phyloP scores from a whole-genome alignment of 345 rosid genomes.

The Iberis pinnata region DNA sequence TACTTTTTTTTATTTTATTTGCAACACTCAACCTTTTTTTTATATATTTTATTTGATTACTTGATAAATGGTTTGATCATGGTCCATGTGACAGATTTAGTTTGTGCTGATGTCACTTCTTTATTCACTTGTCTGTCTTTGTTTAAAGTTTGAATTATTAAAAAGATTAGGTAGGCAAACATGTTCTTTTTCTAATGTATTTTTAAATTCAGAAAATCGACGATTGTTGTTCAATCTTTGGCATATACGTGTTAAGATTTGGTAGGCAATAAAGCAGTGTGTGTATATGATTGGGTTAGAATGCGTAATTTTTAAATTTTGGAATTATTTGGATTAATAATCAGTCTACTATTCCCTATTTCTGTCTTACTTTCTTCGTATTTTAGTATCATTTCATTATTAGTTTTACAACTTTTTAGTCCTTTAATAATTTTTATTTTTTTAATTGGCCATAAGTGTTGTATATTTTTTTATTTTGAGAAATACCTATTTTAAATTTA shows the following conservation, averaged over 20 bases:
- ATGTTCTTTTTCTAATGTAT: not conserved
- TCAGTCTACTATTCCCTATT: too few relatives aligned
- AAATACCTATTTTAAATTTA: too few relatives aligned
- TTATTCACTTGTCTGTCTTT: constrained; percentile 15
- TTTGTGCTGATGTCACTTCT: not conserved
- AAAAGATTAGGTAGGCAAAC: constrained; percentile 16
- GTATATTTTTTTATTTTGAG: too few relatives aligned
- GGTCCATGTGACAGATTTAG: too few relatives aligned
- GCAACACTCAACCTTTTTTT: constrained; percentile 7
- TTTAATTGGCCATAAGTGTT: too few relatives aligned
- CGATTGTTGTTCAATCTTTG: constrained; percentile 16
- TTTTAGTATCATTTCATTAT: too few relatives aligned
- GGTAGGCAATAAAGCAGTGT: constrained; percentile 11
- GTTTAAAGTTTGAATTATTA: constrained; percentile 13
- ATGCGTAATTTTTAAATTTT: constrained; percentile 18
- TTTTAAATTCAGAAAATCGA: not conserved
- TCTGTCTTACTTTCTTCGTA: too few relatives aligned
- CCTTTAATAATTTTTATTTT: too few relatives aligned
- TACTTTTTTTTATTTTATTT: constrained; percentile 8
- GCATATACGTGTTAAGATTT: constrained; percentile 14
- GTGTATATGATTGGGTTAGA: too few relatives aligned
- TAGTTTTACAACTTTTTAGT: too few relatives aligned
- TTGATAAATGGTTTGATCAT: constrained; percentile 15
- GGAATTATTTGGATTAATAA: too few relatives aligned
- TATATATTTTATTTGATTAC: not conserved